These are phyloP conservation scores for Alternaria postmessia DNA, from an alignment of 2,329 filamentous ascomycete species.

Conservation along the genomic window DNA sequence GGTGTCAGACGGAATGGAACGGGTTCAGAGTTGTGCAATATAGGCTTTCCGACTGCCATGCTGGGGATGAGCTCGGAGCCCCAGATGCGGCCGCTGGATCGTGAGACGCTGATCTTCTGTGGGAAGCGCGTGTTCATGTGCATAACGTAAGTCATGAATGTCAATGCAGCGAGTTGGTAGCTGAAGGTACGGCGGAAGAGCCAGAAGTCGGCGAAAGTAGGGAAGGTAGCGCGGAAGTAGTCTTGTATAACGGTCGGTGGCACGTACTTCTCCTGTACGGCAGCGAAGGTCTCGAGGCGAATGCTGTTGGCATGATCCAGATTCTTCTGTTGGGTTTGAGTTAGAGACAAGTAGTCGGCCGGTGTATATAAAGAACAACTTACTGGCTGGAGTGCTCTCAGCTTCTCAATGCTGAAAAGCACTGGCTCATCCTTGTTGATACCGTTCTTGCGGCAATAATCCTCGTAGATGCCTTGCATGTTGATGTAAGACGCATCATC, in stretches of 20 bases:
- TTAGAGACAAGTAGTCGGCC: slow-evolving; percentile 6
- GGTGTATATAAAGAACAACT: slow-evolving; percentile 13
- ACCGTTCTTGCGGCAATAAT: slow-evolving; percentile 86
- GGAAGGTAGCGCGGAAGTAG: slow-evolving; percentile 89
- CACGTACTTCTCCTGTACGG: slow-evolving; percentile 94
- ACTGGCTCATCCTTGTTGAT: slow-evolving; percentile 96
- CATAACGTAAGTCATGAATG: slow-evolving; percentile 98
- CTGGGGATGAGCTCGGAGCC: slow-evolving; percentile 91
- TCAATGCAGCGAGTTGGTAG: slow-evolving; percentile 92
- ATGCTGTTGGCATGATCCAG: slow-evolving; percentile 75
- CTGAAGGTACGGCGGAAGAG: slow-evolving; percentile 97
- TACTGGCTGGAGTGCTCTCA: slow-evolving; percentile 69
- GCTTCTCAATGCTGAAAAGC: slow-evolving; percentile 93
- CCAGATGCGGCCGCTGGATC: slow-evolving; percentile 89
- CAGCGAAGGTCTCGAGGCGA: slow-evolving; percentile 88
- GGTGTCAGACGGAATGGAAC: slow-evolving; percentile 97
- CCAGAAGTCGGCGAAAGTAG: slow-evolving; percentile 94
- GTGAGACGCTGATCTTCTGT: slow-evolving; percentile 92
- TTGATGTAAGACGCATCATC: slow-evolving; percentile 95
- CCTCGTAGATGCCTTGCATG: slow-evolving; percentile 93
- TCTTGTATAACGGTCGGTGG: slow-evolving; percentile 81
- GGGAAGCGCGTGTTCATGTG: slow-evolving; percentile 97
- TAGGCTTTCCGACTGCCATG: slow-evolving; percentile 82
- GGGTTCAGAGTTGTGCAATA: slow-evolving; percentile 93
- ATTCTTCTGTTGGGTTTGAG: slow-evolving; percentile 62